Evolutionary conservation across 441 rosid species (phyloP).

Genomic region (Corymbia citriodora): DNA sequence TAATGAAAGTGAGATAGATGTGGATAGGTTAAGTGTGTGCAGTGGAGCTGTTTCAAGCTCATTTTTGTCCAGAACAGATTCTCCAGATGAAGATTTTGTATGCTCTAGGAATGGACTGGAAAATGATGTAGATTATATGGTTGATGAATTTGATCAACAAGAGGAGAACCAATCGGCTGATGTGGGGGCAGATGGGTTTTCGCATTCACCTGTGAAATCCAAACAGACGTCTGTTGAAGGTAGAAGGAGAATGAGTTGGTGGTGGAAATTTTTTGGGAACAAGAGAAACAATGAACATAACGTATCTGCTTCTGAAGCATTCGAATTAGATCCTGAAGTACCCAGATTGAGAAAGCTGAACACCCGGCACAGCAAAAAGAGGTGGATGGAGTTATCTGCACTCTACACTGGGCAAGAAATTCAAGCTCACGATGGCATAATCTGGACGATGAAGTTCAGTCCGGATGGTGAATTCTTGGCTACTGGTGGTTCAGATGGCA

Average conservation of each 20-base stretch:
- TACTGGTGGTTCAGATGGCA: slow-evolving; percentile 81
- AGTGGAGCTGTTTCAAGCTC: slow-evolving; percentile 43
- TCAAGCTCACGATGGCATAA: slow-evolving; percentile 66
- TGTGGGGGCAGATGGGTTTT: slow-evolving; percentile 8
- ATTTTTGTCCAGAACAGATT: slow-evolving; percentile 7
- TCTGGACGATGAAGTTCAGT: slow-evolving; percentile 78
- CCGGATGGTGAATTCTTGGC: slow-evolving; percentile 75
- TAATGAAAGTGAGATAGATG: not conserved
- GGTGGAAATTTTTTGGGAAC: slow-evolving; percentile 42
- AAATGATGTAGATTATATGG: slow-evolving; percentile 23
- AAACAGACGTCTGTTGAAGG: slow-evolving; percentile 6
- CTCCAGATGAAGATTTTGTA: slow-evolving; percentile 12
- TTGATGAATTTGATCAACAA: slow-evolving; percentile 26
- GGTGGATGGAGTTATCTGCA: slow-evolving; percentile 63
- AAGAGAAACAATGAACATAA: slow-evolving; percentile 12
- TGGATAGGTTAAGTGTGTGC: slow-evolving; percentile 35
- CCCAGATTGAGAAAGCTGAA: slow-evolving; percentile 29
- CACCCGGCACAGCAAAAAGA: slow-evolving; percentile 58
- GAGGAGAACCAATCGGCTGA: slow-evolving; percentile 7
- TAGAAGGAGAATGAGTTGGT: slow-evolving; percentile 33
- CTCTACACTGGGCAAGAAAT: slow-evolving; percentile 52
- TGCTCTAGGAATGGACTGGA: slow-evolving; percentile 33
- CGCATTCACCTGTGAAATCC: slow-evolving; percentile 8
- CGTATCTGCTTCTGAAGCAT: not conserved
- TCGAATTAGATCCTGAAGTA: slow-evolving; percentile 1